Percentiles rank a stretch among this genome's conserved stretches.
These are phyloP conservation scores for Aspergillus brasiliensis DNA, from an alignment of 2,329 filamentous ascomycete genomes.

Conservation along the genomic window DNA sequence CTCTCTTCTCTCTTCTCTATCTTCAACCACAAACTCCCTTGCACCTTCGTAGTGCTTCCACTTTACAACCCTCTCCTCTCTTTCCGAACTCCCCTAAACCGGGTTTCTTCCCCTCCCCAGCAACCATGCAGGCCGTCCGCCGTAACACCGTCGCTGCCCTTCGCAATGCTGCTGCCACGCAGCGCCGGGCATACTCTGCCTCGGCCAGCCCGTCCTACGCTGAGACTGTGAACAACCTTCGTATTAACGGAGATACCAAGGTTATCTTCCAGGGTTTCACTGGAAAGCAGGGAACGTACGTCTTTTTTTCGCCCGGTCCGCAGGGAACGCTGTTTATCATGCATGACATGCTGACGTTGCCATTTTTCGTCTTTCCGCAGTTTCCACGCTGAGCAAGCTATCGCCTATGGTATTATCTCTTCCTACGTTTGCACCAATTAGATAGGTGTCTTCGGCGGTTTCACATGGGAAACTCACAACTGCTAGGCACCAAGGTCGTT, in stretches of 20 bases:
- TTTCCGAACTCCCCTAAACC: slow-evolving; percentile 20
- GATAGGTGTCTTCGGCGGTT: not conserved
- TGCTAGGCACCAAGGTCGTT: slow-evolving; percentile 87
- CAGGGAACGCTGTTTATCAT: not conserved
- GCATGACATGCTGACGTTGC: slow-evolving; percentile 35
- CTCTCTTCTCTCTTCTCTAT: slow-evolving; percentile 20
- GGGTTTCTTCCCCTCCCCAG: slow-evolving; percentile 13
- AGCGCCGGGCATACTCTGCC: slow-evolving; percentile 73
- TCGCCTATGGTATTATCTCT: slow-evolving; percentile 80
- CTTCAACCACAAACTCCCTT: slow-evolving; percentile 11
- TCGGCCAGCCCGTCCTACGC: slow-evolving; percentile 61
- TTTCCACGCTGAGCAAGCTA: slow-evolving; percentile 96
- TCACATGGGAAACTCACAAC: slow-evolving; percentile 28
- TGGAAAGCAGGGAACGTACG: slow-evolving; percentile 91
- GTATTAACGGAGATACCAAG: slow-evolving; percentile 90
- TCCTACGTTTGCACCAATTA: slow-evolving; percentile 12
- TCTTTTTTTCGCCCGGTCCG: slow-evolving; percentile 31
- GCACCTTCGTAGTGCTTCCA: slow-evolving; percentile 7
- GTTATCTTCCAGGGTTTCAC: slow-evolving; percentile 98
- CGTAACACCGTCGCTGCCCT: slow-evolving; percentile 71
- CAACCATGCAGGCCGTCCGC: slow-evolving; percentile 78
- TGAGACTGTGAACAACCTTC: slow-evolving; percentile 78
- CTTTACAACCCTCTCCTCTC: slow-evolving; percentile 12
- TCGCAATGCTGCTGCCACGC: slow-evolving; percentile 61
- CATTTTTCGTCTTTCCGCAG: slow-evolving; percentile 50